phyloP scores from a whole-genome alignment of 2,329 filamentous ascomycete genomes.

The Calonectria pseudoturangicola region DNA sequence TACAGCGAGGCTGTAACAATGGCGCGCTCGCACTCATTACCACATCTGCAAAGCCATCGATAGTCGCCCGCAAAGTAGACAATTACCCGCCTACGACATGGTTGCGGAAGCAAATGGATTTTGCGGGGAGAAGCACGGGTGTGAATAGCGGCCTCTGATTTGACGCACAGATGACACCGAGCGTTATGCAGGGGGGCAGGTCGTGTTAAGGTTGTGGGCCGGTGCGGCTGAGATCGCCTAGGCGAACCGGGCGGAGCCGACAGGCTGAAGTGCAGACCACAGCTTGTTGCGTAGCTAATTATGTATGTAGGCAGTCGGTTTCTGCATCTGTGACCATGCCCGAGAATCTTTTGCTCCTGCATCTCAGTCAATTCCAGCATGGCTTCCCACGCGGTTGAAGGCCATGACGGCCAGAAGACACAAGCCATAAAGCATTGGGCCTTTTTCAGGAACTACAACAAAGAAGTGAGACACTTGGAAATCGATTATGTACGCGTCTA shows the following conservation, averaged over 20 bases:
- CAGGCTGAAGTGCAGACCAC: slow-evolving; percentile 15
- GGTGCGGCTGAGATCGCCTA: not conserved
- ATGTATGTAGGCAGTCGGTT: not conserved
- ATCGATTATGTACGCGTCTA: slow-evolving; percentile 37
- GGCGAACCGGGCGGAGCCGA: slow-evolving; percentile 10
- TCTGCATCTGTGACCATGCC: not conserved
- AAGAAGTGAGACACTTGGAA: slow-evolving; percentile 39
- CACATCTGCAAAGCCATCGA: slow-evolving; percentile 5
- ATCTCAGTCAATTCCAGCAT: not conserved
- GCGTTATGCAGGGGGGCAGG: not conserved
- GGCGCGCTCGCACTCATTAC: slow-evolving; percentile 22
- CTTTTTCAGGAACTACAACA: slow-evolving; percentile 35
- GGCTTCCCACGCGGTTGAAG: slow-evolving; percentile 20
- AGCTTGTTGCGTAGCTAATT: too few relatives aligned
- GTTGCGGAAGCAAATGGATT: not conserved
- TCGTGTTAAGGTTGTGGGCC: not conserved
- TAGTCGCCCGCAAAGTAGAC: not conserved
- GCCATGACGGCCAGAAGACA: slow-evolving; percentile 20
- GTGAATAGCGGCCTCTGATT: slow-evolving; percentile 35
- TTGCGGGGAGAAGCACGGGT: slow-evolving; percentile 26
- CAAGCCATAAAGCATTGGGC: slow-evolving; percentile 9
- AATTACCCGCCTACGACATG: not conserved
- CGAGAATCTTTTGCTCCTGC: not conserved
- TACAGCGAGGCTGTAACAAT: not conserved
- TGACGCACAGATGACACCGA: not conserved